Base-by-base conservation (phyloP, 306 rosid species). In the Hippophae tibetana region DNA sequence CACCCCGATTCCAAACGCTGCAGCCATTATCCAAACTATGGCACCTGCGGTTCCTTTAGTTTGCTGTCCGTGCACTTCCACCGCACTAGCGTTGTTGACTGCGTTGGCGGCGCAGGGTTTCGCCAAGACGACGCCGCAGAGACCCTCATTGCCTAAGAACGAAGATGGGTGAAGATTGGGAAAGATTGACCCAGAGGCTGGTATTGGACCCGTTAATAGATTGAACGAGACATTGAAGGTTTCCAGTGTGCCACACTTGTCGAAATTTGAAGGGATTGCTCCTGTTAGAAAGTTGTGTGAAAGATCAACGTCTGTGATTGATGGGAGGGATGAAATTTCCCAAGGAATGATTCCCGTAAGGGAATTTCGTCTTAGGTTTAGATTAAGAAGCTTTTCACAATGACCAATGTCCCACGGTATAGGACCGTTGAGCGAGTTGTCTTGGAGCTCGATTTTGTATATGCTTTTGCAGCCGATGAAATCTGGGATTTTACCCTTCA, bases 381-480 rank as follows among this genome's bases (percentile, higher is more conserved):
- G 52, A 47, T 50, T 59, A 12, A 85, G 50, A 9, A 92, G 76
- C 70, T 77, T 83, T 60, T 81, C 86, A 56, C 99, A 92, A 72
- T 92, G 89, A 0, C 86, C 83, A 5, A 92, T 75, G n/a, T 86
- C 86, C 99, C 95, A 82, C 0, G 99, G 99, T 12, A 92, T 82
- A 40, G 51, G 63, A 5, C 93, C 84, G 56, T 73, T 80, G 10
- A 92, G 66, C 0, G 50, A 51, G 51, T 92, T 92, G 1, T 65
- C 84, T 18, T 85, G 90, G 11, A 92, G 61, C 60, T 92, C 95
- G 43, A 92, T 79, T 70, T 56, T 78, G 79, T 85, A 88, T 6
- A 88, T 40, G 42, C 59, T 65, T 43, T 49, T 56, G 65, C 96
- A 92, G 1, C 90, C 90, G 7, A 82, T 43, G 69, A 92, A 88